Conservation (phyloP, 2,329 filamentous ascomycete species). For the Neonectria faginata region DNA sequence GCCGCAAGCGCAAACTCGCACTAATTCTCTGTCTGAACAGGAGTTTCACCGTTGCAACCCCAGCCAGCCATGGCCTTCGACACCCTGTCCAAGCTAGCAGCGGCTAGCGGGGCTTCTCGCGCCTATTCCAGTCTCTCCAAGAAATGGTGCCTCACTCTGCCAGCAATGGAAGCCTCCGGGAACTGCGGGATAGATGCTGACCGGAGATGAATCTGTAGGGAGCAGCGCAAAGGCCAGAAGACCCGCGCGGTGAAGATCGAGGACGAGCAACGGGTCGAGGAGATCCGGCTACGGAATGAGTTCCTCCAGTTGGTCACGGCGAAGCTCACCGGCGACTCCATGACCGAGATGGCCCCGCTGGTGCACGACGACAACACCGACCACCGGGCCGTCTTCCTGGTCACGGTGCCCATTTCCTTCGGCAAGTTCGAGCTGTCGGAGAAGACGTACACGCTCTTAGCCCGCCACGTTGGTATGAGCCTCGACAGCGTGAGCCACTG, state of each 20-base stretch:
- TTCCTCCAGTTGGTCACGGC: constrained; percentile 31
- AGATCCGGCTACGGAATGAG: constrained; percentile 38
- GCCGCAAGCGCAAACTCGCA: neutral
- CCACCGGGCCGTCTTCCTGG: constrained; percentile 40
- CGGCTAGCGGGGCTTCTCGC: constrained; percentile 17
- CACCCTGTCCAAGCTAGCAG: constrained; percentile 22
- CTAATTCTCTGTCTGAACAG: neutral
- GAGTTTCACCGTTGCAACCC: neutral
- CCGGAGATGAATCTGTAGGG: constrained; percentile 4
- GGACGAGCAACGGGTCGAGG: constrained; percentile 25
- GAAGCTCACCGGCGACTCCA: constrained; percentile 40
- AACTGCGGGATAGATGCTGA: constrained; percentile 2
- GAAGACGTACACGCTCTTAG: constrained; percentile 37
- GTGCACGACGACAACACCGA: constrained; percentile 31
- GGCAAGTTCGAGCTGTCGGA: constrained; percentile 39
- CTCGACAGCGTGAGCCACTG: constrained; percentile 44
- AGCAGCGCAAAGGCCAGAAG: constrained; percentile 24
- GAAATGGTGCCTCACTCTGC: constrained; percentile 17
- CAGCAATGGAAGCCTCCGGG: too few relatives aligned
- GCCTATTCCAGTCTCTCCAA: constrained; percentile 21
- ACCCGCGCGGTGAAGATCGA: constrained; percentile 13
- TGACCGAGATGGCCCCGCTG: constrained; percentile 36
- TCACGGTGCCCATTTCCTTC: constrained; percentile 41
- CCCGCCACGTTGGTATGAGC: constrained; percentile 42
- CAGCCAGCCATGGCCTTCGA: constrained; percentile 16